phyloP scores from a whole-genome alignment of 257 asterid species.

The Primulina huaijiensis region DNA sequence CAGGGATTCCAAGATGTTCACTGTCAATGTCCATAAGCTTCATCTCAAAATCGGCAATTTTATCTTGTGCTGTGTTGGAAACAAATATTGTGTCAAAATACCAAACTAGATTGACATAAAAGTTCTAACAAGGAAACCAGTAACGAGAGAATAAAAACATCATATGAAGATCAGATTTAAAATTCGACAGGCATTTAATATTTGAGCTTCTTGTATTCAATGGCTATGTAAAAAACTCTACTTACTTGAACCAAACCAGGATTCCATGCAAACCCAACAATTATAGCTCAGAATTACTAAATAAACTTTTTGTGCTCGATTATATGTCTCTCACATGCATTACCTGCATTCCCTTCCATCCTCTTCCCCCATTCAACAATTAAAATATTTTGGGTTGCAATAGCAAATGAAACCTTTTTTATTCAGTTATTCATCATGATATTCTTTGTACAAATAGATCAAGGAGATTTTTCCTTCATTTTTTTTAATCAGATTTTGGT shows the following conservation, averaged over 20 bases:
- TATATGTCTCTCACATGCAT: background rate
- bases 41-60: constrained; percentile 67
- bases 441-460: background rate
- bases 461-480: background rate
- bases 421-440: background rate
- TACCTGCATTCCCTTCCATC: background rate
- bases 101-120: background rate
- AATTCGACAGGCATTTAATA: background rate
- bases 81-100: background rate
- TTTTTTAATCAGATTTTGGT: background rate
- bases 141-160: background rate
- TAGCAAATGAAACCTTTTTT: background rate
- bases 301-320: too few species aligned
- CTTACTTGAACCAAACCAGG: background rate
- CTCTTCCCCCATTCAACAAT: background rate
- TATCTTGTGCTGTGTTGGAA: constrained; percentile 45
- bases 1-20: constrained; percentile 65
- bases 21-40: constrained; percentile 70
- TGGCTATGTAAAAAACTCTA: background rate
- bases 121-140: background rate
- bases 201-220: background rate
- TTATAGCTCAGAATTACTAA: background rate
- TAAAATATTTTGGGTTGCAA: background rate
- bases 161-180: background rate
- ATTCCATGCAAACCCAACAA: background rate